A percentile compares a stretch with the other conserved stretches of the same genome.
Evolutionary conservation across 1,284 basidiomycete genomes (phyloP).

Genomic region (Mycena sp.): DNA sequence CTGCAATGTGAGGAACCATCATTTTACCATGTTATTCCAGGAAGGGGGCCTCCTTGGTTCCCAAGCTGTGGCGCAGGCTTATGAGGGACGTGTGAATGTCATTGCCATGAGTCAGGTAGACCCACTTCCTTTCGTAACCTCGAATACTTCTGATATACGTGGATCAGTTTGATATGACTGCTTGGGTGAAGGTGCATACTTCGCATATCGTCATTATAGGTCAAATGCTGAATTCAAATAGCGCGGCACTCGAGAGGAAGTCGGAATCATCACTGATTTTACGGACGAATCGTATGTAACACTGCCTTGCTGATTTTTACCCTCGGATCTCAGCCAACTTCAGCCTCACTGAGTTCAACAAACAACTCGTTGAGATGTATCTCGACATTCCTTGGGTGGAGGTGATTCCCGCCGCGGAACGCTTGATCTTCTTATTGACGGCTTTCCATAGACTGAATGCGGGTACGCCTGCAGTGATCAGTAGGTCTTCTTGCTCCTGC

Average conservation of each 20-base stretch:
- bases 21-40: conserved; percentile 46
- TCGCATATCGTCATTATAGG: conserved; percentile 11
- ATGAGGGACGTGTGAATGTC: conserved; percentile 71
- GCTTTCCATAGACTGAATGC: conserved; percentile 70
- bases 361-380: conserved; percentile 80
- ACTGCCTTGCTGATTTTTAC: conserved; percentile 24
- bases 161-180: conserved; percentile 90
- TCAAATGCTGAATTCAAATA: conserved; percentile 36
- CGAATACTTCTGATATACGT: conserved; percentile 5
- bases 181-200: conserved; percentile 84
- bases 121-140: neutral
- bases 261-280: conserved; percentile 93
- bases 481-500: conserved; percentile 50
- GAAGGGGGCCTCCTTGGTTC: conserved; percentile 96
- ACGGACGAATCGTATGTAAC: conserved; percentile 68
- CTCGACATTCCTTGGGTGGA: conserved; percentile 81
- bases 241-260: conserved; percentile 84
- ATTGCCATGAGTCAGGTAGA: conserved; percentile 89
- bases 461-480: conserved; percentile 97
- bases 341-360: conserved; percentile 85
- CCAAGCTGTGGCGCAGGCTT: conserved; percentile 88
- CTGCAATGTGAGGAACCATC: neutral
- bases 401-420: conserved; percentile 34
- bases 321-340: conserved; percentile 18
- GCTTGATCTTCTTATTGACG: conserved; percentile 17